Base-by-base conservation (phyloP, 805 yeast species). In the Lipomyces yamadae region DNA sequence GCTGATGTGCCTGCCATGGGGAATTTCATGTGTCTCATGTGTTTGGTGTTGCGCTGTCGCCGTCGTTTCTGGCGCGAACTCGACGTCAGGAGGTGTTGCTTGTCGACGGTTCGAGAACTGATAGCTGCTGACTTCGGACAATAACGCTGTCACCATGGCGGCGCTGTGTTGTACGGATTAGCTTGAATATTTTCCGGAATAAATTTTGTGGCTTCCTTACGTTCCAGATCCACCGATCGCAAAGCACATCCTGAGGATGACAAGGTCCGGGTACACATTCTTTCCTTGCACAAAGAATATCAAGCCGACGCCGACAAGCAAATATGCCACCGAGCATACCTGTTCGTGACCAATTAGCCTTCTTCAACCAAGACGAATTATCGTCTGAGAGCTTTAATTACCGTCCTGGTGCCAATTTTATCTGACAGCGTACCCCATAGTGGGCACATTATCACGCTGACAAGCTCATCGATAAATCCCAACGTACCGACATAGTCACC, bases 401-500 rank as follows among this genome's bases (percentile, higher is more conserved):
- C 81, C 32, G 84, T 77, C 64, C 87, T 81, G 1, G 91, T 80
- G 3, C 92, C 92, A 60, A 87, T 76, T 70, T 83, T 82, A 73
- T 89, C 93, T 70, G 86, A 82, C 34, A 86, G 72, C 0, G 88
- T 84, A 2, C 93, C 94, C 69, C 88, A 77, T 30, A 88, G 76
- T 0, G 93, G 92, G 11, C 89, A 83, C 18, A 82, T 71, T 0
- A 81, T 58, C 60, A 88, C 82, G 4, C 86, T 80, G 0, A 85
- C 76, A 8, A 88, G 65, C 74, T 89, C 92, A 74, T 88, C 92
- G 18, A 81, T 83, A 54, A 86, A 82, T 0, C 86, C 85, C 37
- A 85, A 73, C 1, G 81, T 76, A 0, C 87, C 86, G 35, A 83
- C 81, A 62, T 81, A 81, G 50, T 80, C 78, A 11, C 87, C 87